Base-by-base conservation (phyloP, 345 rosid genomes). In the Brassica cretica region DNA sequence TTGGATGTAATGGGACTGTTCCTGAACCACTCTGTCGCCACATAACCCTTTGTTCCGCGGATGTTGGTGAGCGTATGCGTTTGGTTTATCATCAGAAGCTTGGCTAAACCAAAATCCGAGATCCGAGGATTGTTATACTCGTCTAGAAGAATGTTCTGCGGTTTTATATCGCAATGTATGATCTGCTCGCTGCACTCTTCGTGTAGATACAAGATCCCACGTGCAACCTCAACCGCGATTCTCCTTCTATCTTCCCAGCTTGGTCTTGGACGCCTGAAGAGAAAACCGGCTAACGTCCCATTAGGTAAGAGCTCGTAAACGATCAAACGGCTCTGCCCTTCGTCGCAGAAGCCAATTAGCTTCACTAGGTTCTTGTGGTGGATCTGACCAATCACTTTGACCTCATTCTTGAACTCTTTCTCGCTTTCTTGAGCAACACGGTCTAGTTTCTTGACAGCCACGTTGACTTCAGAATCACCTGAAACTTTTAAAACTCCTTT, bases 81-180 rank as follows among this genome's bases (percentile, higher is more conserved):
- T 67, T 79, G 83, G 49, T 84, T 87, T 35, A 79, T 62, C 80
- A 73, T 82, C 67, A 84, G 46, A 58, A 80, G 74, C 60, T 53
- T 53, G 10, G 60, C 60, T 53, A 53, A 7, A 8, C 88, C 85
- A 25, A 87, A 87, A 77, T 87, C 87, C 0, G 88, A 46, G 2
- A 85, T 85, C 9, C 84, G 74, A 10, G 84, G 79, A 7, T 12
- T 75, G 11, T 49, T 58, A 41, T 68, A 41, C 24, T 74, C 70
- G 65, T 82, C 90, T 15, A 84, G 76, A 7, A 87, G 83, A 25
- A 84, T 75, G 80, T 84, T 87, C 14, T 87, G 86, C 1, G 90
- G 88, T 81, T 85, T 84, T 19, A 85, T 82, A 41, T 87, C 87
- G n/a, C 88, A 87, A 6, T 84, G 87, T 53, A 85, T 85, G 62